Percentiles rank a stretch among this genome's conserved stretches.
Evolutionary conservation across 2,329 filamentous ascomycete genomes (phyloP).

Genomic region (Clarireedia sp.): DNA sequence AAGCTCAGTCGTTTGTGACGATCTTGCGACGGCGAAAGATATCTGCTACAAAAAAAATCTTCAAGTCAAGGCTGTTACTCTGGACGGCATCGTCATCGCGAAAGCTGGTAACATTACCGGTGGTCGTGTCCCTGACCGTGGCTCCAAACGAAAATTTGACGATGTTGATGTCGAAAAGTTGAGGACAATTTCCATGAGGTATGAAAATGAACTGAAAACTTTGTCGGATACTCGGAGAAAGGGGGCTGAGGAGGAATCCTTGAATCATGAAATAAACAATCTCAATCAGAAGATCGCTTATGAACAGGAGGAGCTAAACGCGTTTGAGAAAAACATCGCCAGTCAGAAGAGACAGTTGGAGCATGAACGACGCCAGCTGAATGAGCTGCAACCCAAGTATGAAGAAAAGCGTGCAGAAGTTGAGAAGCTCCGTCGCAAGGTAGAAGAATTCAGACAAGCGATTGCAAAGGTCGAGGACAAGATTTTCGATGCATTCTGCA

Average conservation of each 20-base stretch:
- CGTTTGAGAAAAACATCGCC: constrained; percentile 72
- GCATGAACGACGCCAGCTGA: constrained; percentile 63
- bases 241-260: constrained; percentile 67
- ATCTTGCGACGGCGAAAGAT: constrained; percentile 74
- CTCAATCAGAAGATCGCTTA: constrained; percentile 69
- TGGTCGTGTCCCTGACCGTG: constrained; percentile 72
- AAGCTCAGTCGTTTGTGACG: constrained; percentile 90
- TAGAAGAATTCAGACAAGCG: constrained; percentile 49
- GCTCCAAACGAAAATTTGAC: constrained; percentile 75
- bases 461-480: constrained; percentile 81
- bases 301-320: constrained; percentile 66
- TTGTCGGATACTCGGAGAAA: constrained; percentile 73
- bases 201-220: constrained; percentile 68
- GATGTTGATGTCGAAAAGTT: constrained; percentile 83
- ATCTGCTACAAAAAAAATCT: constrained; percentile 78
- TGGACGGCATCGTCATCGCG: constrained; percentile 94
- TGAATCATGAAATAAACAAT: constrained; percentile 71
- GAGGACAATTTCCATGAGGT: constrained; percentile 65
- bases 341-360: constrained; percentile 79
- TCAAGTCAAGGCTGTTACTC: constrained; percentile 85
- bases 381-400: constrained; percentile 70
- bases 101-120: constrained; percentile 96
- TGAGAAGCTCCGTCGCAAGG: constrained; percentile 48
- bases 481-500: constrained; percentile 79
- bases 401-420: constrained; percentile 63